Evolutionary conservation across 179 eudicot genomes (phyloP), one percentile per base, ranked within the genome.

Genomic region (Heliamphora ciliata): DNA sequence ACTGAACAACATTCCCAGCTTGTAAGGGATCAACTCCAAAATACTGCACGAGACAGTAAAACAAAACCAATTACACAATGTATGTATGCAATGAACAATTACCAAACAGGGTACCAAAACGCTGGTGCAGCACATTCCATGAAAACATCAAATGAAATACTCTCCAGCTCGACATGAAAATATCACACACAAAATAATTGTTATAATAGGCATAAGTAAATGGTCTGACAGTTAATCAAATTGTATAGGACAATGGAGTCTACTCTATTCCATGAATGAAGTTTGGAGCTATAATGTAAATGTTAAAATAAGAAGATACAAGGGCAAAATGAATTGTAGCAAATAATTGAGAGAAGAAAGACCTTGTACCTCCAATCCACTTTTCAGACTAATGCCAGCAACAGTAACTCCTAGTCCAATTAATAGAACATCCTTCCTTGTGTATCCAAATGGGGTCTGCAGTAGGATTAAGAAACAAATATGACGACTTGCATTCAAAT

Each of bases 1-100:
- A 86, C 90, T 95, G 98, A 76, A 95, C 98, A 6, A 92, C 98
- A 77, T 93, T 95, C 75, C 98, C 98, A 77, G 98, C 97, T 79
- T 92, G 98, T 77, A 95, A 87, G 40, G 98, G 95, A 89, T 95
- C 98, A 88, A 92, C 95, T 81, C 98, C 98, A 69, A 84, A 59
- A 84, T 79, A 93, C 98, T 95, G 93, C 86, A 77, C 17, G 74
- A 48, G 69, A 55, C 11, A 52, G 24, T 76, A 78, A 55, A 71
- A 56, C 47, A 80, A 66, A 74, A 66, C 73, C 64, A 50, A 76
- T 15, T 48, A 82, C 18, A 50, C 13, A 8, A 55, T 76, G 21
- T 40, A 17, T 10, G 51, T 7, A 14, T 40, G 14, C 14, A 59
- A 44, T 59, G 54, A 59, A 44, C 46, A 55, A 18, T 15, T 4